Conservation (phyloP, 345 rosid genomes). For the Rhodamnia rubescens region DNA sequence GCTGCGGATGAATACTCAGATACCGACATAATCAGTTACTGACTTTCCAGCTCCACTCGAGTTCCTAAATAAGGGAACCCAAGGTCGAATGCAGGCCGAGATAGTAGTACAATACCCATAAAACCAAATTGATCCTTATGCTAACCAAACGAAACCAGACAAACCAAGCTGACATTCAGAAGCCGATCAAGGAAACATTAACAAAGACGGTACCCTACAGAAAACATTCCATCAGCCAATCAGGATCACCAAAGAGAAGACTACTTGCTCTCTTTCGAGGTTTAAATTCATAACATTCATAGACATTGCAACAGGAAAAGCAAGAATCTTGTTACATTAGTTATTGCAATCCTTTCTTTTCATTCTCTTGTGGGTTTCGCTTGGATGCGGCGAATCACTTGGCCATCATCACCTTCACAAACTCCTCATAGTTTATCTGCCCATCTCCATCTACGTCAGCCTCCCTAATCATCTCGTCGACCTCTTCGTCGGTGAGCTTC, state of each 20-base stretch:
- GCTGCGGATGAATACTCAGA: neutral
- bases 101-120: neutral
- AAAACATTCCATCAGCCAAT: neutral
- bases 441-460: conserved; percentile 47
- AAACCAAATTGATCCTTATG: neutral
- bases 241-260: neutral
- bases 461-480: conserved; percentile 39
- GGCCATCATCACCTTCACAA: conserved; percentile 47
- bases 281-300: neutral
- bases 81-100: neutral
- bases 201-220: neutral
- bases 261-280: neutral
- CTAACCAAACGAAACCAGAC: neutral
- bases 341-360: neutral
- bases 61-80: neutral
- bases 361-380: neutral
- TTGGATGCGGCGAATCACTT: conserved; percentile 10
- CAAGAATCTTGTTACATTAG: neutral
- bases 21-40: neutral
- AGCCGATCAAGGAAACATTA: neutral
- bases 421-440: conserved; percentile 39
- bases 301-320: neutral
- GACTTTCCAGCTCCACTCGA: neutral
- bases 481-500: conserved; percentile 45
- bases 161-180: neutral